Conservation (phyloP, 2,329 filamentous ascomycete genomes). For the Colletotrichum simmondsii region DNA sequence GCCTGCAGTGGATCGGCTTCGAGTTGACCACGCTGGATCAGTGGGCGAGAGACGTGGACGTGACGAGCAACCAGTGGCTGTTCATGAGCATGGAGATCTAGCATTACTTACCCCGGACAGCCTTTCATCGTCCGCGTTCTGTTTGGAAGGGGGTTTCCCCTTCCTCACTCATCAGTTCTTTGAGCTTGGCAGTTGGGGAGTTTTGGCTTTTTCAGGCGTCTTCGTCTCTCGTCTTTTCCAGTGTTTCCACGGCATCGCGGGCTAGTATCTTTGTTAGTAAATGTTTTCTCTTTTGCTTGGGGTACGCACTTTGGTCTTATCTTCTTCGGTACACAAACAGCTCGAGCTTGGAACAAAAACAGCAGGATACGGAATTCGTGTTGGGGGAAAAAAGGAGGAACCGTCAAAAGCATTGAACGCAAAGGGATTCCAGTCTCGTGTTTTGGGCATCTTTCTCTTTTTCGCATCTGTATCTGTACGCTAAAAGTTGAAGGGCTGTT, state of each 20-base stretch:
- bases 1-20: conserved; percentile 94
- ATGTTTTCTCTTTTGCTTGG: neutral
- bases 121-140: neutral
- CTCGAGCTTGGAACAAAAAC: neutral
- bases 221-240: neutral
- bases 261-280: neutral
- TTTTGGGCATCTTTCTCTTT: neutral
- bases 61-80: conserved; percentile 83
- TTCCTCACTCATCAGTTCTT: conserved; percentile 7
- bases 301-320: conserved; percentile 7
- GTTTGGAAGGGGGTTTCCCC: neutral
- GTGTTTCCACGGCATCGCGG: neutral
- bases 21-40: conserved; percentile 82
- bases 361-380: conserved; percentile 2
- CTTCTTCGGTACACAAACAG: conserved; percentile 15
- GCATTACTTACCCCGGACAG: neutral
- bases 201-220: conserved; percentile 1
- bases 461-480: conserved; percentile 16
- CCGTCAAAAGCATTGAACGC: conserved; percentile 3
- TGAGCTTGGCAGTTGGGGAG: conserved; percentile 29
- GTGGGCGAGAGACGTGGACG: conserved; percentile 73
- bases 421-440: conserved; percentile 13
- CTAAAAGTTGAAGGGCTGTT: neutral
- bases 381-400: neutral
- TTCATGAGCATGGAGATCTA: conserved; percentile 91